A percentile compares a stretch with the other conserved stretches of the same genome.
Conservation (phyloP, 148 eudicot species). For the Pharnaceum exiguum region DNA sequence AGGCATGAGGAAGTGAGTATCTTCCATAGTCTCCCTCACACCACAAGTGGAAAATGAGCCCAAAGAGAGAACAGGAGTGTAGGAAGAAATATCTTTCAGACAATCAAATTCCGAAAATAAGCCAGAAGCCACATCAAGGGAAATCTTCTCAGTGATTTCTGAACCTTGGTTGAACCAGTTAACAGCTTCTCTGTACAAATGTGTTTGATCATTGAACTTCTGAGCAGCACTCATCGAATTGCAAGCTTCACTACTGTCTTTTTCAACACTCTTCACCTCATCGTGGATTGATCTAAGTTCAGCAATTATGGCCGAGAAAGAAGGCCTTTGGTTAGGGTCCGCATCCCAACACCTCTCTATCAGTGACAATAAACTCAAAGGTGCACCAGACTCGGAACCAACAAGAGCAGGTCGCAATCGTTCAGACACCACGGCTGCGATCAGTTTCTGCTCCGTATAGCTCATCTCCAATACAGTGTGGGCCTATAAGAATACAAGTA, state of each 20-base stretch:
- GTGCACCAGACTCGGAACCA: conserved; percentile 39
- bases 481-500: conserved; percentile 53
- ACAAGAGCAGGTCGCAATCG: conserved; percentile 77
- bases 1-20: conserved; percentile 83
- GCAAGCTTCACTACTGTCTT: conserved; percentile 6
- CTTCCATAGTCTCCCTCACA: conserved; percentile 93
- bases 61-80: conserved; percentile 69
- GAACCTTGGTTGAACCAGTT: conserved; percentile 71
- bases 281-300: conserved; percentile 48
- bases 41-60: conserved; percentile 94
- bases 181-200: conserved; percentile 35
- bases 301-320: conserved; percentile 62
- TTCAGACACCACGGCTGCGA: conserved; percentile 87
- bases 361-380: conserved; percentile 46
- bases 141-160: conserved; percentile 28
- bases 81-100: conserved; percentile 27
- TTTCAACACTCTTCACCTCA: conserved; percentile 20
- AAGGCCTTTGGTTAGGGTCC: conserved; percentile 61
- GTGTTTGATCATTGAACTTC: conserved; percentile 21
- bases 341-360: conserved; percentile 82
- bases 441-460: conserved; percentile 92
- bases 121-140: conserved; percentile 28
- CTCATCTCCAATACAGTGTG: conserved; percentile 99
- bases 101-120: conserved; percentile 27
- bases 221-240: conserved; percentile 22